phyloP scores from a whole-genome alignment of 2,329 filamentous ascomycete species.

The Zalaria obscura region DNA sequence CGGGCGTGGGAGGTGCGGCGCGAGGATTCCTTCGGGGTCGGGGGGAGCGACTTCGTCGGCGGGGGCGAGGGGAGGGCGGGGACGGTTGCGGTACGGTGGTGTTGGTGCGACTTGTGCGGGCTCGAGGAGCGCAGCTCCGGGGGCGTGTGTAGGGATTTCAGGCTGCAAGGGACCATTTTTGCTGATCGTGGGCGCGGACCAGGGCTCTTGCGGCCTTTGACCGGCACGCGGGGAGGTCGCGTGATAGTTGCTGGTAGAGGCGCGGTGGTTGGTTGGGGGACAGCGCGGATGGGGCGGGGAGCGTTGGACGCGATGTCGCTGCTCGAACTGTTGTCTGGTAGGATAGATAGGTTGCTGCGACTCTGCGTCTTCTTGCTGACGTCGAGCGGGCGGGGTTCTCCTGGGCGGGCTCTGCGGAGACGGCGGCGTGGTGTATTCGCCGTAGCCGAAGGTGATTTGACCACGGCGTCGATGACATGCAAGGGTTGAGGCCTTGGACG shows the following conservation, averaged over 20 bases:
- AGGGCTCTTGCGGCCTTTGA: conserved; percentile 2
- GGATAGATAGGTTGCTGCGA: not conserved
- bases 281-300: not conserved
- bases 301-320: not conserved
- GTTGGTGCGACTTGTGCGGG: conserved; percentile 2
- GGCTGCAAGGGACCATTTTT: conserved; percentile 2
- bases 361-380: not conserved
- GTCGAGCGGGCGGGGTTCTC: conserved; percentile 2
- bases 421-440: conserved; percentile 3
- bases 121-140: not conserved
- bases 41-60: conserved; percentile 17
- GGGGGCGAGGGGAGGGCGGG: conserved; percentile 17
- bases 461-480: conserved; percentile 7
- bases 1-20: not conserved
- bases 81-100: not conserved
- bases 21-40: conserved; percentile 11
- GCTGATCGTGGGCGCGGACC: conserved; percentile 1
- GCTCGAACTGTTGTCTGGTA: no score
- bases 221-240: not conserved
- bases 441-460: conserved; percentile 1
- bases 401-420: conserved; percentile 5
- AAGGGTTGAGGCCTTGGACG: conserved; percentile 1
- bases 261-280: not conserved
- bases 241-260: not conserved
- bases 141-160: not conserved